Base-by-base conservation (phyloP, 139 green algal species). In the Zygnema cylindricum region DNA sequence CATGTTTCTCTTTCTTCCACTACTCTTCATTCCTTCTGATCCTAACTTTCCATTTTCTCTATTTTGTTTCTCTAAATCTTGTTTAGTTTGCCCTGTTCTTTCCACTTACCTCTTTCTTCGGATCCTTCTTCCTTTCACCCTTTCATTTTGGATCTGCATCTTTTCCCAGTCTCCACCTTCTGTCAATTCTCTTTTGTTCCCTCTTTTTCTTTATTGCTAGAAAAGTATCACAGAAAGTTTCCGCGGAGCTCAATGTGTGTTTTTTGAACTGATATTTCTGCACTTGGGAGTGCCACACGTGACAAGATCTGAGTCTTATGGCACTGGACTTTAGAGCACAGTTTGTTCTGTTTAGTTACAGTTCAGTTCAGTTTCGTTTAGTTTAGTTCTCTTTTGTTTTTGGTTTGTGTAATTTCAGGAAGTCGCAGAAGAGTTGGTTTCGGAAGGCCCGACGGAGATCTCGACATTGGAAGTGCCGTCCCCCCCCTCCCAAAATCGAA, bases 21-120 rank as follows among this genome's bases (percentile, higher is more conserved):
- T 88, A 23, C 7, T 87, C 83, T 81, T 25, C 83, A 32, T 87
- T 33, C 79, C 57, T 55, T 85, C 73, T 38, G 30, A 39, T 55
- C n/a, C 30, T 38, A 75, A 35, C 77, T 54, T 32, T 23, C 36
- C 77, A n/a, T 85, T n/a, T 55, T 85, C 16, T 33, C 41, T 54
- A 30, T 84, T 43, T 1, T 3, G 30, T 39, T 39, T 54, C 2
- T 43, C 55, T 84, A 2, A n/a, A n/a, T n/a, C 7, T 69, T 83
- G 16, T 21, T 83, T 2, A 11, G 42, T 83, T 69, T 83, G 22
- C 11, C 76, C 7, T 69, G 2, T 23, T 83, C 11, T 30, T 83
- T 30, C 2, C 2, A 42, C 25, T 73, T 25, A 35, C 25, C 57
- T 25, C 30, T 30, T 30, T 73, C 57, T 73, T 30, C n/a, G n/a